phyloP scores from a whole-genome alignment of 2,329 filamentous ascomycete species.

The Colletotrichum sp. region DNA sequence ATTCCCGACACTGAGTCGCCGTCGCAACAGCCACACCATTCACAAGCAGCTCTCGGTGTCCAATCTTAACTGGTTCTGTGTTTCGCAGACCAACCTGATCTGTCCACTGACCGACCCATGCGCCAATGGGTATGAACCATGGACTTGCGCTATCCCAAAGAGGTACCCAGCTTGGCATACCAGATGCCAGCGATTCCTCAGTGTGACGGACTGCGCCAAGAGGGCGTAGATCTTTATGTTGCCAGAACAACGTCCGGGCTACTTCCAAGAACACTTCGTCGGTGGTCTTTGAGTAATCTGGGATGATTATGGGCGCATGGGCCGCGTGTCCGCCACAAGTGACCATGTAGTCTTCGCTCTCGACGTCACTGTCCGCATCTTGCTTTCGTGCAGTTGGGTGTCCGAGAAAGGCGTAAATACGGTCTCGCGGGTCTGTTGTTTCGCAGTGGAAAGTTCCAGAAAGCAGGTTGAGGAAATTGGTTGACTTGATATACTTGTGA shows the following conservation, averaged over 20 bases:
- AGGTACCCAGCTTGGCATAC: not conserved
- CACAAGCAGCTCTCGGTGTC: not conserved
- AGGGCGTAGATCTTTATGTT: not conserved
- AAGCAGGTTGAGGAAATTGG: not conserved
- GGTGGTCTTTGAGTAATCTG: not conserved
- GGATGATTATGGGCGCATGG: not conserved
- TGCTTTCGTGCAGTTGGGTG: not conserved
- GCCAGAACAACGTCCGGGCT: not conserved
- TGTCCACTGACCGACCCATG: not conserved
- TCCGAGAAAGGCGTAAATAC: not conserved
- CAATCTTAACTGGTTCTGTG: not conserved
- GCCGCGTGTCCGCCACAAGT: not conserved
- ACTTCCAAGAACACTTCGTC: not conserved
- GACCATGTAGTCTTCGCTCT: not conserved
- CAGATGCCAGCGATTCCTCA: not conserved
- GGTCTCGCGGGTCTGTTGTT: not conserved
- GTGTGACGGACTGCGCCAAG: not conserved
- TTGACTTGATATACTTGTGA: not conserved
- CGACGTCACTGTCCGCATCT: not conserved
- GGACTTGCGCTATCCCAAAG: not conserved
- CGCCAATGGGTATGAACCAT: not conserved
- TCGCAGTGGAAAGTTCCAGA: not conserved
- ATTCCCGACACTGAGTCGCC: not conserved
- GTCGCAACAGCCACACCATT: not conserved
- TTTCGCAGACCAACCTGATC: not conserved